Percentiles rank a stretch among this genome's conserved stretches.
These are phyloP conservation scores for Cercis canadensis DNA, from an alignment of 306 rosid species.

Conservation along the genomic window DNA sequence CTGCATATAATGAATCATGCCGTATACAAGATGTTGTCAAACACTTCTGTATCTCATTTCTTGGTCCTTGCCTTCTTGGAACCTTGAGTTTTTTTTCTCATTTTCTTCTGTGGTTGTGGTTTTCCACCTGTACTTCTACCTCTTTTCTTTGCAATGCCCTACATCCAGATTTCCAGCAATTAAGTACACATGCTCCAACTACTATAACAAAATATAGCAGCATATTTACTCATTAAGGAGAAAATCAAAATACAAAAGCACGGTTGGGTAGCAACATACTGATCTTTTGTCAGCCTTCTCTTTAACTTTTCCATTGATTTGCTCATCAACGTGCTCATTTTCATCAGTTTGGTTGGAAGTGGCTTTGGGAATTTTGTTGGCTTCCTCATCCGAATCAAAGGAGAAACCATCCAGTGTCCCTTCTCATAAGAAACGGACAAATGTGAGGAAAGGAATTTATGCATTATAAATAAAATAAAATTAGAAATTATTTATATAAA, in stretches of 20 bases:
- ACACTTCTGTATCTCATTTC: constrained; percentile 51
- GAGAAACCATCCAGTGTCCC: constrained; percentile 96
- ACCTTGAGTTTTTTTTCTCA: constrained; percentile 66
- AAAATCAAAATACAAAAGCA: constrained; percentile 29
- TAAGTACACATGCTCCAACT: constrained; percentile 27
- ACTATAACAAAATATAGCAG: background rate
- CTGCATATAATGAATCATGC: constrained; percentile 7
- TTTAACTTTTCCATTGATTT: constrained; percentile 53
- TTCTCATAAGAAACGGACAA: constrained; percentile 41
- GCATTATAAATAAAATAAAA: background rate
- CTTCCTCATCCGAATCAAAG: constrained; percentile 94
- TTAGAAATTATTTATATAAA: no score
- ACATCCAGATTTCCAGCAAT: constrained; percentile 43
- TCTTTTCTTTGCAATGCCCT: constrained; percentile 78
- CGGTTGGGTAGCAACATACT: constrained; percentile 50
- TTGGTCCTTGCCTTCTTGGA: constrained; percentile 74
- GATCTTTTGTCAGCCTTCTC: constrained; percentile 69
- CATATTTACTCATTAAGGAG: constrained; percentile 14
- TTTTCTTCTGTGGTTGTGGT: constrained; percentile 68
- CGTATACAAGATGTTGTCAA: constrained; percentile 22
- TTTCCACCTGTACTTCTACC: constrained; percentile 73
- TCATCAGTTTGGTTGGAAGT: constrained; percentile 56
- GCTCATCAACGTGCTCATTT: constrained; percentile 61
- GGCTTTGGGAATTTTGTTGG: constrained; percentile 65
- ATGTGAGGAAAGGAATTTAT: constrained; percentile 22